Conservation (phyloP, 441 rosid species). For the Manihot esculenta region DNA sequence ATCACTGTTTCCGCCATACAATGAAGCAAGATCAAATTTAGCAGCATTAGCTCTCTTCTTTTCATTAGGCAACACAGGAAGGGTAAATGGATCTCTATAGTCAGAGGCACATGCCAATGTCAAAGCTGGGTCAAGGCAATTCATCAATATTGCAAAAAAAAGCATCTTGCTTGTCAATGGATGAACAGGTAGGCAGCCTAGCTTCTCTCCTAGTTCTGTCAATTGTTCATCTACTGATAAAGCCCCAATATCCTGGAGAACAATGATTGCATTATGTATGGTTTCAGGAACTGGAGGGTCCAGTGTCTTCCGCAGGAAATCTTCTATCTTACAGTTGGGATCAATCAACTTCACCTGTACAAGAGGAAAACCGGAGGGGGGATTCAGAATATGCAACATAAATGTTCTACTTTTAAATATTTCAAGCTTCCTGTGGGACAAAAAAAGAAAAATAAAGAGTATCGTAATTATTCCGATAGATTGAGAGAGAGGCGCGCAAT, state of each 20-base stretch:
- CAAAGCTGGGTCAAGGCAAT: slow-evolving; percentile 97
- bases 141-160: slow-evolving; percentile 84
- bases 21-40: slow-evolving; percentile 76
- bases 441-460: not conserved
- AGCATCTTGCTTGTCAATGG: slow-evolving; percentile 95
- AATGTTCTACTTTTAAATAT: too few species aligned
- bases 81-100: slow-evolving; percentile 81
- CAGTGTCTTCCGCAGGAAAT: slow-evolving; percentile 72
- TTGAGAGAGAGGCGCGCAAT: not conserved
- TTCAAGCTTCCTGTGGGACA: not conserved
- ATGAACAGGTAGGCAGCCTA: slow-evolving; percentile 89
- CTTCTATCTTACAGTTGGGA: slow-evolving; percentile 63
- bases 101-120: slow-evolving; percentile 94
- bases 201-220: slow-evolving; percentile 90
- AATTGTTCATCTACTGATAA: slow-evolving; percentile 69
- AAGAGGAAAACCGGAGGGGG: too few species aligned
- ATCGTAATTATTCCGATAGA: not conserved
- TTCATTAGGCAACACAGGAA: slow-evolving; percentile 72
- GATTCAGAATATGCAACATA: too few species aligned
- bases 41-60: slow-evolving; percentile 75
- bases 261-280: slow-evolving; percentile 63
- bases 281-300: slow-evolving; percentile 91
- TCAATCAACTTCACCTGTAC: slow-evolving; percentile 86
- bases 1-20: slow-evolving; percentile 87
- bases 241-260: slow-evolving; percentile 93